Percentiles rank a stretch among this genome's conserved stretches.
These are phyloP conservation scores for Nakataea oryzae DNA, from an alignment of 2,329 filamentous ascomycete genomes.

Conservation along the genomic window DNA sequence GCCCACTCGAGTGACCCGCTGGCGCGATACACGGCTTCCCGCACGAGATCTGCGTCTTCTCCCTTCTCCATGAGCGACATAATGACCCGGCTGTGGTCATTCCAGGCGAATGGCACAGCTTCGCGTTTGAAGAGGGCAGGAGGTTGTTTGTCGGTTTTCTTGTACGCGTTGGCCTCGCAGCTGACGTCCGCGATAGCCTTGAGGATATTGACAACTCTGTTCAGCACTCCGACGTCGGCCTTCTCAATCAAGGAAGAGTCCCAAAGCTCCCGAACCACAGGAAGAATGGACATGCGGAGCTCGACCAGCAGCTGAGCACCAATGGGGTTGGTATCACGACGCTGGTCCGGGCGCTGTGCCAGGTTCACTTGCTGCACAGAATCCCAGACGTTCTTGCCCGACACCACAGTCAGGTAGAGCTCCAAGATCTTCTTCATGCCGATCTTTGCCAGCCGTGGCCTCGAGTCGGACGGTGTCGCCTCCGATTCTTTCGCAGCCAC, in stretches of 20 bases:
- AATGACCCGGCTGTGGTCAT: slow-evolving; percentile 14
- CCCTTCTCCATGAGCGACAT: slow-evolving; percentile 23
- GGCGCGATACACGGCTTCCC: slow-evolving; percentile 75
- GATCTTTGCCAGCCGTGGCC: slow-evolving; percentile 38
- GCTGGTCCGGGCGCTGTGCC: background rate
- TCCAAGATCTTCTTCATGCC: slow-evolving; percentile 75
- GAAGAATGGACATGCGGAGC: slow-evolving; percentile 68
- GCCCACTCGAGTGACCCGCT: slow-evolving; percentile 53
- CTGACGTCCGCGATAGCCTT: slow-evolving; percentile 71
- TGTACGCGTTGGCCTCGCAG: slow-evolving; percentile 56
- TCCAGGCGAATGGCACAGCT: slow-evolving; percentile 36
- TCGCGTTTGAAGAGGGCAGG: slow-evolving; percentile 31
- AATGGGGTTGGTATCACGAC: slow-evolving; percentile 14
- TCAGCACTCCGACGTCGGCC: slow-evolving; percentile 52
- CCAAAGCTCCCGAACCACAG: slow-evolving; percentile 72
- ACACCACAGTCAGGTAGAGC: slow-evolving; percentile 67
- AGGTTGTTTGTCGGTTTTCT: slow-evolving; percentile 43
- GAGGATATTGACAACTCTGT: slow-evolving; percentile 73
- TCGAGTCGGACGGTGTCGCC: slow-evolving; percentile 23
- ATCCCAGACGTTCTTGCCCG: slow-evolving; percentile 71
- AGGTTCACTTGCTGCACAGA: slow-evolving; percentile 46
- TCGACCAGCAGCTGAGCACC: slow-evolving; percentile 77
- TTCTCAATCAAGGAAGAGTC: slow-evolving; percentile 76
- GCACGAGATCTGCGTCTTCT: slow-evolving; percentile 51
- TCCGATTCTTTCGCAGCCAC: slow-evolving; percentile 49